Base-by-base conservation (phyloP, 805 yeast species). In the Lachancea meyersii region DNA sequence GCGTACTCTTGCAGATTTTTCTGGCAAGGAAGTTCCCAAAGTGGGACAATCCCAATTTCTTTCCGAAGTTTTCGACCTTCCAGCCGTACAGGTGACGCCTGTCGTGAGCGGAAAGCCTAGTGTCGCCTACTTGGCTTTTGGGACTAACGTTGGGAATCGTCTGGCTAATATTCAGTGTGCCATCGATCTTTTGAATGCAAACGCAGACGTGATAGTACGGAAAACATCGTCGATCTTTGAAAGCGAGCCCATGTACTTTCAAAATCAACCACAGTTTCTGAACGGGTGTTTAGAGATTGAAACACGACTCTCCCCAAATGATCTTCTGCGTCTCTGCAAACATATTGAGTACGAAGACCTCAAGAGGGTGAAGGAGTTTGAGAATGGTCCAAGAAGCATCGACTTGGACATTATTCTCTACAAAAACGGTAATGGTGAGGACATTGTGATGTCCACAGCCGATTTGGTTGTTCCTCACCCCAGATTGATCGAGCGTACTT, bases 301-400 rank as follows among this genome's bases (percentile, higher is more conserved):
- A n/a, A 89, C 96, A 0, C 49, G 49, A 0, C 68, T 81, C 16
- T 50, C 69, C 3, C 97, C 99, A 1, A 68, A 71, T 26, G 80
- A 77, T 1, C 65, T 93, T 13, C 65, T 93, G 24, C 58, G 60
- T 17, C 63, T 71, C 7, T 63, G 89, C 45, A 91, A 93, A 57
- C 68, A 73, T 20, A 82, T 93, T 34, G 99, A 93, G 61, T 86
- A 86, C 53, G 69, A 77, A 6, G 73, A 73, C 11, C 67, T 89
- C 27, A 69, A 75, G 4, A 69, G 99, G 33, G 80, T 81, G 18
- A 93, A 93, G 59, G 65, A 78, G 33, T 72, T 86, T 50, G 89
- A 84, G 11, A 93, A 93, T 60, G 96, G 98, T 0, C 98, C 99
- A 7, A 71, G 99, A 45, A 67, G 86, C 10, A 84, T 93, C 41